These are phyloP conservation scores for Globisporangium irregulare DNA, from an alignment of 352 stramenopile species.

Conservation along the genomic window DNA sequence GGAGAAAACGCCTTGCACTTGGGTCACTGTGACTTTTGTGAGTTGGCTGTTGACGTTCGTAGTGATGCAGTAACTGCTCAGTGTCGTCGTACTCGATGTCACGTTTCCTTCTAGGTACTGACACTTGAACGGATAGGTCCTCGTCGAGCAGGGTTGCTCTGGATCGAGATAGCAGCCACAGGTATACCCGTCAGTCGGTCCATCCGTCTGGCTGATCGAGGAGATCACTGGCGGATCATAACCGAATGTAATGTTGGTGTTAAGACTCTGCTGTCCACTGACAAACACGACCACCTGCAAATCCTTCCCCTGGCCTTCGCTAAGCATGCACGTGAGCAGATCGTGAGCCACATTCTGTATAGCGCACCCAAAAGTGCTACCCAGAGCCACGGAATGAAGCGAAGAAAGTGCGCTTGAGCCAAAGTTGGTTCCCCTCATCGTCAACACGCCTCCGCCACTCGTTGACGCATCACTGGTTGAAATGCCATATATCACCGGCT, in stretches of 20 bases:
- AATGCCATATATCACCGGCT: constrained; percentile 38
- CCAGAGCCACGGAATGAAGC: constrained; percentile 29
- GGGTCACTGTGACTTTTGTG: constrained; percentile 29
- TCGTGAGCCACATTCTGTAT: constrained; percentile 35
- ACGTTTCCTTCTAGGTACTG: constrained; percentile 23
- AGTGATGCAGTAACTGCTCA: constrained; percentile 35
- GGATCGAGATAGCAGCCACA: constrained; percentile 39
- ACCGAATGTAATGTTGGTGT: constrained; percentile 28
- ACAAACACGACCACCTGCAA: constrained; percentile 38
- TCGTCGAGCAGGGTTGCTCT: constrained; percentile 35
- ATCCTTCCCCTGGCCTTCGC: constrained; percentile 38
- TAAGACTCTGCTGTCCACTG: constrained; percentile 29
- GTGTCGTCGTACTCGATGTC: constrained; percentile 10
- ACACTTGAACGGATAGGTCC: constrained; percentile 40
- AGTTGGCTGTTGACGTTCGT: constrained; percentile 18
- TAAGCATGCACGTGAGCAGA: constrained; percentile 31
- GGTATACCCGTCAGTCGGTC: constrained; percentile 51
- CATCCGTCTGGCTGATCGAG: constrained; percentile 34
- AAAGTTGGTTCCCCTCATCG: constrained; percentile 49
- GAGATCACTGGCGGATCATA: constrained; percentile 43
- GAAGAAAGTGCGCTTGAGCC: constrained; percentile 36
- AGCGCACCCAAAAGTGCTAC: constrained; percentile 28
- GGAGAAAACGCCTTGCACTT: constrained; percentile 32
- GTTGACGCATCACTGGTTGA: constrained; percentile 34
- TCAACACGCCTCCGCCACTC: constrained; percentile 41